These are phyloP conservation scores for Guyanaporus albipodus DNA, from an alignment of 768 basidiomycete genomes.

Conservation along the genomic window DNA sequence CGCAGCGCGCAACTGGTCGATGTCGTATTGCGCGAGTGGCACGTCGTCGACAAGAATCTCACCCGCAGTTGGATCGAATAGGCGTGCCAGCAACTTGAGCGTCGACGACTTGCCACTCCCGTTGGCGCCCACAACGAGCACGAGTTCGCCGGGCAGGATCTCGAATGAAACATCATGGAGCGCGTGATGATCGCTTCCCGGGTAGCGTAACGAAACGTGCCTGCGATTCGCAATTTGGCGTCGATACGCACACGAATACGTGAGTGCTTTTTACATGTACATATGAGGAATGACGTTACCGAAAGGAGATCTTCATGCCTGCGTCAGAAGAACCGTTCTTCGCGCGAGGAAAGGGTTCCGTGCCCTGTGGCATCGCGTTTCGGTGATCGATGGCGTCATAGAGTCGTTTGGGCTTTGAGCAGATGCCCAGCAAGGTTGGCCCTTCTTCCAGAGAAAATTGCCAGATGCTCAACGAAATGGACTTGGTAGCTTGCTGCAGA, in stretches of 20 bases:
- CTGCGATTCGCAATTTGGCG: no score
- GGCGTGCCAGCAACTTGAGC: constrained; percentile 45
- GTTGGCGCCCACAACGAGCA: constrained; percentile 31
- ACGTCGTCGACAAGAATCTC: constrained; percentile 42
- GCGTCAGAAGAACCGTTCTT: neutral
- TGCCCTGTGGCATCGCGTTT: constrained; percentile 16
- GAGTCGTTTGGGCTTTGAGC: constrained; percentile 15
- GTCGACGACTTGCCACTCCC: constrained; percentile 33
- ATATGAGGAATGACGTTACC: constrained; percentile 4
- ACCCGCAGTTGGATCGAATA: constrained; percentile 46
- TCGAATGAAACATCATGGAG: constrained; percentile 28
- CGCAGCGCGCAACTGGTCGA: constrained; percentile 39
- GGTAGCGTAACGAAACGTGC: constrained; percentile 23
- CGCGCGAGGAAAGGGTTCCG: constrained; percentile 17
- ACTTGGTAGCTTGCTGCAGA: constrained; percentile 30
- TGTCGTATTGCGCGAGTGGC: constrained; percentile 36
- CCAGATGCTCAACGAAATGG: constrained; percentile 16
- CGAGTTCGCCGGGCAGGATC: constrained; percentile 25
- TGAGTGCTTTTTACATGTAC: neutral
- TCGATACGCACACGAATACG: neutral
- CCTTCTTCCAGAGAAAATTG: constrained; percentile 1
- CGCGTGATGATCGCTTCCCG: constrained; percentile 16
- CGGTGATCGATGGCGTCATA: constrained; percentile 21
- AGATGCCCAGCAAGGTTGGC: constrained; percentile 12
- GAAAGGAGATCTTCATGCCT: constrained; percentile 29